These are phyloP conservation scores for Baorangia bicolor DNA, from an alignment of 768 basidiomycete species.

Conservation along the genomic window DNA sequence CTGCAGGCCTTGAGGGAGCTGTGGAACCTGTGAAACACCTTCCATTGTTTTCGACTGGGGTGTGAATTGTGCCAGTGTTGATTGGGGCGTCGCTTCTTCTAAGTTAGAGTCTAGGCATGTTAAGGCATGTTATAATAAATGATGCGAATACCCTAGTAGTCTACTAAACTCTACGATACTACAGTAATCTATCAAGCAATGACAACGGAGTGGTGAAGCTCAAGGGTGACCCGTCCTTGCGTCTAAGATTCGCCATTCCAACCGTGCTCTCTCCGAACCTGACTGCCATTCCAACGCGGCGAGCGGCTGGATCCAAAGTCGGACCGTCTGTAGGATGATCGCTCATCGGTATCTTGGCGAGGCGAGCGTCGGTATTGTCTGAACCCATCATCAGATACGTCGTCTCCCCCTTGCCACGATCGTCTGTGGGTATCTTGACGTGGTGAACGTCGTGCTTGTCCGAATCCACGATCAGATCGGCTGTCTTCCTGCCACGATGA, in stretches of 20 bases:
- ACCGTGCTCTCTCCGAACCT: constrained; percentile 4
- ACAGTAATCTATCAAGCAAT: background rate
- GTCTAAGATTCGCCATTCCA: constrained; percentile 2
- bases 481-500: constrained; percentile 11
- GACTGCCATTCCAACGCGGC: background rate
- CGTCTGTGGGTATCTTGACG: constrained; percentile 1
- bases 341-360: constrained; percentile 2
- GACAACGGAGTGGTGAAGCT: constrained; percentile 4
- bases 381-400: background rate
- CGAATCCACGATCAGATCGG: background rate
- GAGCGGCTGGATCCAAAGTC: constrained; percentile 4
- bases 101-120: too few species aligned
- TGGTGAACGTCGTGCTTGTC: background rate
- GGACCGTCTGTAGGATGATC: constrained; percentile 2
- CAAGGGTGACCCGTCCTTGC: background rate
- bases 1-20: constrained; percentile 29
- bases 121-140: background rate
- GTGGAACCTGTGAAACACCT: constrained; percentile 19
- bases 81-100: background rate
- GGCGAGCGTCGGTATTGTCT: background rate
- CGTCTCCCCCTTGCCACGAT: background rate
- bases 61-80: background rate
- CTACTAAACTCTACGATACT: constrained; percentile 2
- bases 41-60: constrained; percentile 19
- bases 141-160: background rate